Conservation (phyloP, 768 basidiomycete genomes). For the Mrakia hoshinonis region DNA sequence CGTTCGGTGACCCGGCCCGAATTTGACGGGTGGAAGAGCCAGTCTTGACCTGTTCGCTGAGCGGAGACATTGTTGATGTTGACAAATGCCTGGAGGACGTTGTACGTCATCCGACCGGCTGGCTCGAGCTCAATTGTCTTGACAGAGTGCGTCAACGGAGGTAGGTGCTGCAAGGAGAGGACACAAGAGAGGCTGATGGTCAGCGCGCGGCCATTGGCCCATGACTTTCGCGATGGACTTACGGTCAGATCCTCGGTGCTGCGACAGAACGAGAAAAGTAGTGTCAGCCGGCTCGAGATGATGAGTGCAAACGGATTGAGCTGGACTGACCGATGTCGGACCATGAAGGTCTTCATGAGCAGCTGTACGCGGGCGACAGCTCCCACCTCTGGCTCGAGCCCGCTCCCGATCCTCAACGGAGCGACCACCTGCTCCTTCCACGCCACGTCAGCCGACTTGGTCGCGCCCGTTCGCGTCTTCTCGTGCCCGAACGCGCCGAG, state of each 20-base stretch:
- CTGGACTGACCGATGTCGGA: background rate
- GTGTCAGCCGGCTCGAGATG: background rate
- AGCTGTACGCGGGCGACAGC: background rate
- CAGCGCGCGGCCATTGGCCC: background rate
- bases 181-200: background rate
- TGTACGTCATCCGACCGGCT: background rate
- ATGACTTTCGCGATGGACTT: background rate
- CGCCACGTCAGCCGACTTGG: background rate
- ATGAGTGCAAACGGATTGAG: background rate
- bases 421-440: conserved; percentile 1
- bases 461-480: background rate
- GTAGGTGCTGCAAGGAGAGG: background rate
- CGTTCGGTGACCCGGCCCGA: background rate
- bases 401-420: background rate
- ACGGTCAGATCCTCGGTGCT: background rate
- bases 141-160: background rate
- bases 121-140: background rate
- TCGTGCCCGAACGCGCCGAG: background rate
- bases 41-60: background rate
- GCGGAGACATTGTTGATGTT: conserved; percentile 5
- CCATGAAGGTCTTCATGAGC: conserved; percentile 10
- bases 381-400: background rate
- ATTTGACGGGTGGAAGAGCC: background rate
- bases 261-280: background rate
- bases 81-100: conserved; percentile 4